These are phyloP conservation scores for Musa acuminata DNA, from an alignment of 176 grass and related monocot genomes.

Conservation along the genomic window DNA sequence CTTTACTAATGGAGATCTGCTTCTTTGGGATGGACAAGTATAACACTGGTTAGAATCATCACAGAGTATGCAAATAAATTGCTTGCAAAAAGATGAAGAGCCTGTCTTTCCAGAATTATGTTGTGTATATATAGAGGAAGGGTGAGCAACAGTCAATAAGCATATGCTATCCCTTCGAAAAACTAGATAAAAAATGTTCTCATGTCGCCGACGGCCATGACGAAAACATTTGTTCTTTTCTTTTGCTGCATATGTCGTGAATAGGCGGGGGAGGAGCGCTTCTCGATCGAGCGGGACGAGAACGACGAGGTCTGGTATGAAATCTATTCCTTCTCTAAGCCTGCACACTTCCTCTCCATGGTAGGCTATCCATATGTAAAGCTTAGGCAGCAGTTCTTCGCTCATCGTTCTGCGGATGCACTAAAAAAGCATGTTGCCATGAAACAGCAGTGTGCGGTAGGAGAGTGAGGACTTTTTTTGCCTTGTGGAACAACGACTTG, in stretches of 20 bases:
- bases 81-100: no score
- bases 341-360: slow-evolving; percentile 45
- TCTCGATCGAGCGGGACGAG: slow-evolving; percentile 58
- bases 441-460: background rate
- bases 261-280: slow-evolving; percentile 77
- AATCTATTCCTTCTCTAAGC: slow-evolving; percentile 71
- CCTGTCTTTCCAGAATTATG: no score
- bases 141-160: no score
- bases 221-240: background rate
- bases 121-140: no score
- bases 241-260: background rate
- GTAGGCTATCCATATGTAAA: slow-evolving; percentile 62
- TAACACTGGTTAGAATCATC: no score
- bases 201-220: no score
- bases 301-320: slow-evolving; percentile 78
- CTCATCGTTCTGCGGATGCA: slow-evolving; percentile 36
- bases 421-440: slow-evolving; percentile 32
- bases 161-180: no score
- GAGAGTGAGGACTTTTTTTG: background rate
- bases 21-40: no score
- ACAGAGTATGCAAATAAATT: no score
- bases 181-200: no score
- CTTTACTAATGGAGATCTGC: no score
- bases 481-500: background rate
- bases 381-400: slow-evolving; percentile 58